Base-by-base conservation (phyloP, 2,329 filamentous ascomycete genomes). In the Phoma sp. region DNA sequence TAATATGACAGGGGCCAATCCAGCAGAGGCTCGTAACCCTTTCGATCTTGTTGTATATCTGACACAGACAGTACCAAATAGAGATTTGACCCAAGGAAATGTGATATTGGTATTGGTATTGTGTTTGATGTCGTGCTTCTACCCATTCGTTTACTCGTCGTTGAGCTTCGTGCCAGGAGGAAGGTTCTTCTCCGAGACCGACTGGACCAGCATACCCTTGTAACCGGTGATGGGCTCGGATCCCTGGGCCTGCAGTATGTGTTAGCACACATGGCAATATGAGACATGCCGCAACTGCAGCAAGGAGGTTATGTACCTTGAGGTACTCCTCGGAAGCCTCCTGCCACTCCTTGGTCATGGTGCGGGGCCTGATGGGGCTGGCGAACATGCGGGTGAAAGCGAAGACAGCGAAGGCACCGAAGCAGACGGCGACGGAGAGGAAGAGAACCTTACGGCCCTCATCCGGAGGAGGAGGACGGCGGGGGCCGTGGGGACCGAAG, bases 311-410 rank as follows among this genome's bases (percentile, higher is more conserved):
- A 80, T 87, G 71, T 81, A 96, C 94, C 86, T 88, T 93, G 78
- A 97, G 84, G 79, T 90, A 95, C 83, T 97, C 95, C 80, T 99
- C 96, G 68, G 88, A 85, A 69, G 89, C 89, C 83, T 98, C 92
- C 83, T 99, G 92, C 87, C 90, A 98, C 81, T 99, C 95, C 84
- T 91, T 90, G 81, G 84, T 94, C 93, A 99, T 96, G 72, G 94
- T 96, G 77, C 83, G 82, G 66, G 95, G 95, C 51, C 70, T 68
- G 61, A 85, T 73, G 57, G 86, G 85, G 75, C 66, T 74, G 71
- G 90, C 92, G 76, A 91, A 88, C 66, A 84, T 65, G 72, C 93
- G 90, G 76, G 90, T 85, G 70, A 78, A 61, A 70, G 81, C 82
- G 82, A 98, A 98, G 77, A 97, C 59, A 63, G 79, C 84, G 67